Base-by-base conservation (phyloP, 495 filamentous ascomycete species). In the Talaromyces ruber region DNA sequence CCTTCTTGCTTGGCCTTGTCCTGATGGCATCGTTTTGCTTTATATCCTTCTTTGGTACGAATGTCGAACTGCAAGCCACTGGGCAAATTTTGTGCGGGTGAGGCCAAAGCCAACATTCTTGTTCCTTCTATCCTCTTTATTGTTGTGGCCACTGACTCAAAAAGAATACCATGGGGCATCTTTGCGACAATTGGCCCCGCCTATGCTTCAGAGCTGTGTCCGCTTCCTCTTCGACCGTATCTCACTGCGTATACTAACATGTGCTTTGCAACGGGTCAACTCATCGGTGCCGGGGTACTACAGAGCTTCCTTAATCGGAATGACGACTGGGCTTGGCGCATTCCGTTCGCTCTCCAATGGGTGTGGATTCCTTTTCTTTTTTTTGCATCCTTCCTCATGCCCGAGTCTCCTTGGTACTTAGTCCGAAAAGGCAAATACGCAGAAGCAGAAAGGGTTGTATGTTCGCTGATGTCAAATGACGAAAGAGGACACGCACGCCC, bases 71-170 rank as follows among this genome's bases (percentile, higher is more conserved):
- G 5, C 79, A 88, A 29, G 79, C 85, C 39, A 78, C 82, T 29
- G 86, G 82, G 3, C 86, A 88, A 69, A 82, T 88, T 63, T 72
- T 88, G 4, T 86, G 85, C 63, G 85, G 87, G 67, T 85, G 85
- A 66, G 45, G n/a, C n/a, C n/a, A n/a, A n/a, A n/a, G n/a, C n/a
- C n/a, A n/a, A n/a, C n/a, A n/a, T n/a, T n/a, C n/a, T n/a, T 50
- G 4, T 32, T 50, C 5, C 14, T 3, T 50, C 4, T 50, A 5
- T 3, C 14, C 80, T 81, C 1, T 71, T 71, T 51, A 70, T 63
- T 7, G 53, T 47, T 21, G 59, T 66, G n/a, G 51, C 59, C 1
- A 56, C 4, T 50, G 45, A 50, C 16, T 5, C 4, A 50, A 47
- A 58, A 34, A 66, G 70, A 0, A 64, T 72, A 22, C 68, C 70